A percentile compares a stretch with the other conserved stretches of the same genome.
Conservation (phyloP, 495 filamentous ascomycete genomes). For the Pyrenula aspistea region DNA sequence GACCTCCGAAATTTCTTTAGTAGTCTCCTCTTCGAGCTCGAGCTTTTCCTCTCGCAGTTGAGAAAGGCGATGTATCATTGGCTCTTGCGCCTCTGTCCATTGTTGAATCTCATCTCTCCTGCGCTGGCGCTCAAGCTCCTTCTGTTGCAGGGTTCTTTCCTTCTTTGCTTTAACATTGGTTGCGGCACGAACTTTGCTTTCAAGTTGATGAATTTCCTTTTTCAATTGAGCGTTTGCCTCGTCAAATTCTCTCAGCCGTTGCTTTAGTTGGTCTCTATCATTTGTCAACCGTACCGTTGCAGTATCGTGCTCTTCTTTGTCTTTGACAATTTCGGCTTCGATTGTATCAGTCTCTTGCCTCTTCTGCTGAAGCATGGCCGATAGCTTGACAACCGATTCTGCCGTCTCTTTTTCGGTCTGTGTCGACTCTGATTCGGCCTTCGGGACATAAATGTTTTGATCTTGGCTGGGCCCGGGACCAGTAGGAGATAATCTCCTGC, state of each 20-base stretch:
- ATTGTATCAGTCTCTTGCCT: constrained; percentile 64
- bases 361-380: constrained; percentile 45
- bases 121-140: constrained; percentile 48
- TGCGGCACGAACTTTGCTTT: constrained; percentile 72
- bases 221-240: constrained; percentile 71
- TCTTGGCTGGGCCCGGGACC: constrained; percentile 29
- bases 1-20: constrained; percentile 36
- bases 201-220: constrained; percentile 66
- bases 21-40: constrained; percentile 30
- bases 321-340: constrained; percentile 47
- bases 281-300: constrained; percentile 44
- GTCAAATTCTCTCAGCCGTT: constrained; percentile 71
- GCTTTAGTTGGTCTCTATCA: constrained; percentile 61
- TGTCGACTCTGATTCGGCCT: constrained; percentile 24
- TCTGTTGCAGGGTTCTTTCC: constrained; percentile 53
- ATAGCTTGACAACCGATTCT: constrained; percentile 4
- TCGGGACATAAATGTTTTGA: constrained; percentile 21
- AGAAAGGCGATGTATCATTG: constrained; percentile 34
- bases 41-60: constrained; percentile 34
- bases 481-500: constrained; percentile 66
- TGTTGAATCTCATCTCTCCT: constrained; percentile 45
- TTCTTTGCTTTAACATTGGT: constrained; percentile 69
- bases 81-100: constrained; percentile 42
- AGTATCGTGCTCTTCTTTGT: constrained; percentile 63
- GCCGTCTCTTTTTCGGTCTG: constrained; percentile 17